These are phyloP conservation scores for Sphagnurus paluster DNA, from an alignment of 1,284 basidiomycete species.

Conservation along the genomic window DNA sequence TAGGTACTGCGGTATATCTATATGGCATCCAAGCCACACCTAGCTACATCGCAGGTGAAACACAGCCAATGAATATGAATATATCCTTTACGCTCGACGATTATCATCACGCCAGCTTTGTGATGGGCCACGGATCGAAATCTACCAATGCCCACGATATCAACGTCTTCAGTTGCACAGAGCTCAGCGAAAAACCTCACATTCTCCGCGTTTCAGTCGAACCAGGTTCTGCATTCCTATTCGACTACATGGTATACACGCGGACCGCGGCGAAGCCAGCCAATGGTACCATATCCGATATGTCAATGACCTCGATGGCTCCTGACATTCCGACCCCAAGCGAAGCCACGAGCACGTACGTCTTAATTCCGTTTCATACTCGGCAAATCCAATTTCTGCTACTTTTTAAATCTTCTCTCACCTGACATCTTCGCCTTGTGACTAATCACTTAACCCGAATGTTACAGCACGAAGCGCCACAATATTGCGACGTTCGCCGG, in stretches of 20 bases:
- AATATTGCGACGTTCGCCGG: conserved; percentile 53
- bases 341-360: conserved; percentile 28
- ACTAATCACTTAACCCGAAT: not conserved
- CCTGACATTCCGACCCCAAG: conserved; percentile 22
- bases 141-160: conserved; percentile 28
- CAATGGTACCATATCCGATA: not conserved
- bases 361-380: conserved; percentile 25
- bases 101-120: conserved; percentile 22
- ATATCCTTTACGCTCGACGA: conserved; percentile 34
- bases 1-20: conserved; percentile 25
- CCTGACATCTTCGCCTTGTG: not conserved
- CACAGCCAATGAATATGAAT: conserved; percentile 29
- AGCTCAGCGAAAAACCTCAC: conserved; percentile 41
- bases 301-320: conserved; percentile 13
- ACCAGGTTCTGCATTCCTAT: conserved; percentile 45
- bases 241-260: conserved; percentile 51
- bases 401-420: not conserved
- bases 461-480: conserved; percentile 28
- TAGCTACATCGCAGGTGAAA: conserved; percentile 8
- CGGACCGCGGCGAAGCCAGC: conserved; percentile 7
- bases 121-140: too few species aligned
- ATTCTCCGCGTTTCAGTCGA: conserved; percentile 43
- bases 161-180: conserved; percentile 36
- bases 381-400: conserved; percentile 1
- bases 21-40: conserved; percentile 37